Evolutionary conservation across 495 filamentous ascomycete species (phyloP).

Genomic region (Astrocystis sublimbata): DNA sequence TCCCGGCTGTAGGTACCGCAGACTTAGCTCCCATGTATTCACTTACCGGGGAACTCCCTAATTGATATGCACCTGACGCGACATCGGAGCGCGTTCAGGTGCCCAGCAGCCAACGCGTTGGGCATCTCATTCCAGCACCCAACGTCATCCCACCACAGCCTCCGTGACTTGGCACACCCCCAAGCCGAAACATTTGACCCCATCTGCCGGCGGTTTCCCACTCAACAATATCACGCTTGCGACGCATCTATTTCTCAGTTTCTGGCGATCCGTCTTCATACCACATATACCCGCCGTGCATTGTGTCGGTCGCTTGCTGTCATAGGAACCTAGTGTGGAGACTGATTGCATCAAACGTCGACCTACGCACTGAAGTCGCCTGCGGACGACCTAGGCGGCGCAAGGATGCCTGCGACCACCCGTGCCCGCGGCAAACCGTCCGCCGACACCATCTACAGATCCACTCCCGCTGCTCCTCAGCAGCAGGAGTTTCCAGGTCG

Average conservation of each 20-base stretch:
- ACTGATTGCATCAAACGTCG: neutral
- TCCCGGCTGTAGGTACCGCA: neutral
- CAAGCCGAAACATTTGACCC: no score
- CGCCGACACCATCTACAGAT: conserved; percentile 24
- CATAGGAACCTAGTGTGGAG: neutral
- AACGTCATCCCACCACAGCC: conserved; percentile 10
- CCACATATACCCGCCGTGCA: neutral
- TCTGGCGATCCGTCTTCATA: neutral
- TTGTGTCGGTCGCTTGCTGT: neutral
- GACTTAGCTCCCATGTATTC: conserved; percentile 8
- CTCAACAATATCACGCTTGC: neutral
- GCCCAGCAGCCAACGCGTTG: conserved; percentile 5
- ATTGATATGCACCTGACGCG: conserved; percentile 37
- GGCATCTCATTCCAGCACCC: neutral
- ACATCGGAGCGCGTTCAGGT: conserved; percentile 17
- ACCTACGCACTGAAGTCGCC: neutral
- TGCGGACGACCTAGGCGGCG: neutral
- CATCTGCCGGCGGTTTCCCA: neutral
- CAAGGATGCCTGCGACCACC: conserved; percentile 38
- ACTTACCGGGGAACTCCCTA: conserved; percentile 21
- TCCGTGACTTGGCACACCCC: neutral
- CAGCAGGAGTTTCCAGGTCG: conserved; percentile 43
- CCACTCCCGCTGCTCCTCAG: conserved; percentile 42
- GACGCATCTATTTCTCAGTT: neutral
- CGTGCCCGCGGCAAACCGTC: conserved; percentile 26